A percentile compares a stretch with the other conserved stretches of the same genome.
Evolutionary conservation across 2,329 filamentous ascomycete species (phyloP).

Genomic region (Escovopsis weberi): DNA sequence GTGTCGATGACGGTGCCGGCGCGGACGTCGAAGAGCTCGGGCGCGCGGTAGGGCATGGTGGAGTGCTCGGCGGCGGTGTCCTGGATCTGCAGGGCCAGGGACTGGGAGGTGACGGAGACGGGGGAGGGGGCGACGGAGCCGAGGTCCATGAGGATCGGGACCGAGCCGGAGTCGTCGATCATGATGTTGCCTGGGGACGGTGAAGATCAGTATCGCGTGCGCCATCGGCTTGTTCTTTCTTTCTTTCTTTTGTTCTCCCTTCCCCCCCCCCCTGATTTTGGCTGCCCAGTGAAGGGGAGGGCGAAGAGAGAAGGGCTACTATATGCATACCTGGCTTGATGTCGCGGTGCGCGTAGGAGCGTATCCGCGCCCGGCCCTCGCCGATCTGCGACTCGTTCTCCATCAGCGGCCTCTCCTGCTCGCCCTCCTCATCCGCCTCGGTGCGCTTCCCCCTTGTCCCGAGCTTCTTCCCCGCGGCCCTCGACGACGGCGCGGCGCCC

Average conservation of each 20-base stretch:
- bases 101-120: slow-evolving; percentile 77
- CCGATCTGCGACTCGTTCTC: slow-evolving; percentile 55
- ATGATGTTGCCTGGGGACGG: slow-evolving; percentile 69
- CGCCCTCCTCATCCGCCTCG: slow-evolving; percentile 54
- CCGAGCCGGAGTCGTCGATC: slow-evolving; percentile 82
- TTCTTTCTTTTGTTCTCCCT: too few species aligned
- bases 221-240: too few species aligned
- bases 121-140: slow-evolving; percentile 82
- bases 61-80: slow-evolving; percentile 91
- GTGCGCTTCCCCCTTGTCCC: slow-evolving; percentile 27
- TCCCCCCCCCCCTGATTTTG: too few species aligned
- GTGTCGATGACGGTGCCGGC: slow-evolving; percentile 85
- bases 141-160: slow-evolving; percentile 93
- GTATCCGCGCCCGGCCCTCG: slow-evolving; percentile 45
- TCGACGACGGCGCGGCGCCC: background rate
- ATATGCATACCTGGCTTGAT: slow-evolving; percentile 70
- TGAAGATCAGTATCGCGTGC: background rate
- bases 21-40: slow-evolving; percentile 95
- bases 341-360: slow-evolving; percentile 86
- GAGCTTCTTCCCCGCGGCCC: slow-evolving; percentile 9
- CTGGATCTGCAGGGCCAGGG: slow-evolving; percentile 80
- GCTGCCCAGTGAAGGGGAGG: too few species aligned
- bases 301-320: too few species aligned
- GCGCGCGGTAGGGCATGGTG: slow-evolving; percentile 96
- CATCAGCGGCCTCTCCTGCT: slow-evolving; percentile 74